Percentiles rank a stretch among this genome's conserved stretches.
These are phyloP conservation scores for Aspergillus pseudotamarii DNA, from an alignment of 2,329 filamentous ascomycete species.

Conservation along the genomic window DNA sequence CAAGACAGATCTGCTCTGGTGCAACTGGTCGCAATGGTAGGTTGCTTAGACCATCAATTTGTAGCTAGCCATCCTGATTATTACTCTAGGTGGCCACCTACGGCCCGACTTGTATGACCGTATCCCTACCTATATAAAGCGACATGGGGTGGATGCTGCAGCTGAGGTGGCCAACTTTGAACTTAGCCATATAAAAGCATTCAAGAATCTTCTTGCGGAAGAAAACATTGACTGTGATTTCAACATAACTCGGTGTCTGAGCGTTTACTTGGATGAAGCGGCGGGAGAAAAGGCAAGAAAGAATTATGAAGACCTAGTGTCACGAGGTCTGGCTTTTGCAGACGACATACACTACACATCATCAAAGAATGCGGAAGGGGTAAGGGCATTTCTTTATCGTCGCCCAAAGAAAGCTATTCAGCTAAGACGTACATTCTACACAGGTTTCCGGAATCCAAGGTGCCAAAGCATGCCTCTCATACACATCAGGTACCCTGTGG, in stretches of 20 bases:
- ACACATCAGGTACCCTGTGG: conserved; percentile 42
- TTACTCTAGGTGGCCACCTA: conserved; percentile 40
- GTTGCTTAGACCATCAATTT: background rate
- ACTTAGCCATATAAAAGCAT: conserved; percentile 42
- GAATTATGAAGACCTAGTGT: conserved; percentile 35
- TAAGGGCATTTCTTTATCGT: conserved; percentile 12
- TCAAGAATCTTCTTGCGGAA: conserved; percentile 45
- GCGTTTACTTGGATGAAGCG: conserved; percentile 43
- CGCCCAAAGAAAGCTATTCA: background rate
- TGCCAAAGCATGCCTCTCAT: conserved; percentile 41
- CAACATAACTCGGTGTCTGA: conserved; percentile 44
- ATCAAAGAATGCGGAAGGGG: conserved; percentile 33
- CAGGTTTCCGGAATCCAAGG: conserved; percentile 45
- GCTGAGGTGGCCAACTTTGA: conserved; percentile 48
- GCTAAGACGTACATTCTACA: background rate
- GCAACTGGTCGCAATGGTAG: conserved; percentile 50
- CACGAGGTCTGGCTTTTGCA: conserved; percentile 29
- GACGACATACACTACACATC: conserved; percentile 34
- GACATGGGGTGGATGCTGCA: conserved; percentile 40
- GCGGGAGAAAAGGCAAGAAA: conserved; percentile 31
- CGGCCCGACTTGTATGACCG: conserved; percentile 48
- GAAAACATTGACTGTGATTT: conserved; percentile 52
- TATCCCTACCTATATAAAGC: conserved; percentile 40
- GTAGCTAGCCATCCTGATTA: background rate
- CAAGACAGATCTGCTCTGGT: conserved; percentile 46